Evolutionary conservation across 805 yeast genomes (phyloP).

Genomic region (Candida xyloterini): DNA sequence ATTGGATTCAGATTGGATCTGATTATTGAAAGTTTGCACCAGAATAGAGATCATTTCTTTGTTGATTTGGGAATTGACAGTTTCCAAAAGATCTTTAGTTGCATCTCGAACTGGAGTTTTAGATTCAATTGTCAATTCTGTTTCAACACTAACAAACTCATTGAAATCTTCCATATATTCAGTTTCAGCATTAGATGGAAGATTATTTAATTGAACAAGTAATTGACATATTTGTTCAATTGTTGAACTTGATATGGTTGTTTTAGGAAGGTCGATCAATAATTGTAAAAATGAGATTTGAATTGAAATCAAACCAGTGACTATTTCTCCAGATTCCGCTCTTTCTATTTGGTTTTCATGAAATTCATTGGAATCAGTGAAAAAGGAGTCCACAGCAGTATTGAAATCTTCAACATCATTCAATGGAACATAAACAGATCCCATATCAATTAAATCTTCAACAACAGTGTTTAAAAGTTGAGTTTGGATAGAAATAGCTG

Average conservation of each 20-base stretch:
- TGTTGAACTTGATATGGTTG: slow-evolving; percentile 13
- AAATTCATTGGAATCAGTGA: slow-evolving; percentile 24
- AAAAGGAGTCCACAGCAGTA: slow-evolving; percentile 5
- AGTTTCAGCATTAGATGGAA: slow-evolving; percentile 42
- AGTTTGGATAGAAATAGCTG: slow-evolving; percentile 10
- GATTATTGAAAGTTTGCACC: slow-evolving; percentile 11
- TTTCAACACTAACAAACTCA: slow-evolving; percentile 65
- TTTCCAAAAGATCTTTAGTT: slow-evolving; percentile 52
- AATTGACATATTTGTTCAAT: slow-evolving; percentile 25
- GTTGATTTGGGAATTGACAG: slow-evolving; percentile 43
- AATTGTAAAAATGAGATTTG: slow-evolving; percentile 33
- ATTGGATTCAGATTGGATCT: slow-evolving; percentile 7
- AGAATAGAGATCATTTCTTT: slow-evolving; percentile 22
- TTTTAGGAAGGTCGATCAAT: slow-evolving; percentile 21
- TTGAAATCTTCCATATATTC: slow-evolving; percentile 64
- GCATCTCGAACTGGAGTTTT: slow-evolving; percentile 53
- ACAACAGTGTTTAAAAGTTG: slow-evolving; percentile 16
- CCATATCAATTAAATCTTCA: slow-evolving; percentile 20
- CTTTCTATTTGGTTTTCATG: slow-evolving; percentile 22
- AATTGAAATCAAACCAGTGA: slow-evolving; percentile 26
- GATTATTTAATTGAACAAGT: slow-evolving; percentile 37
- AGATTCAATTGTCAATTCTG: slow-evolving; percentile 59
- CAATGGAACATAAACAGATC: slow-evolving; percentile 20
- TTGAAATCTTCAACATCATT: slow-evolving; percentile 6
- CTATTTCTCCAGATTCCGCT: slow-evolving; percentile 20